Evolutionary conservation across 108 stramenopile species (phyloP).

Genomic region (Skeletonema potamos): DNA sequence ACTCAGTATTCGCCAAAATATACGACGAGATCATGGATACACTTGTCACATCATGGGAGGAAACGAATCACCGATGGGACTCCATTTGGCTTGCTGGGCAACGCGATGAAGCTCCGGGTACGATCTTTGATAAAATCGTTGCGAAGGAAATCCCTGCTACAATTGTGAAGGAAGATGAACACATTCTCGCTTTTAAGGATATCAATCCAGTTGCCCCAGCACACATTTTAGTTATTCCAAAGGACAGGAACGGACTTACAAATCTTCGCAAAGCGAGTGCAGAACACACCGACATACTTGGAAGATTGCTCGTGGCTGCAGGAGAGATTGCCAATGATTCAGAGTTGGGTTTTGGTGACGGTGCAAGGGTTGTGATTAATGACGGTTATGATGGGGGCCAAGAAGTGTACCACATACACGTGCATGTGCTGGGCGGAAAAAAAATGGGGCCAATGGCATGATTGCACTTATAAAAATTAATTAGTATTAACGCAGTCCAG

Average conservation of each 20-base stretch:
- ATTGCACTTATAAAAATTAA: not conserved
- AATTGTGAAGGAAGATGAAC: slow-evolving; percentile 93
- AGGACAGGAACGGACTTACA: slow-evolving; percentile 89
- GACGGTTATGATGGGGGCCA: slow-evolving; percentile 93
- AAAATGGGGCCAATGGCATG: slow-evolving; percentile 37
- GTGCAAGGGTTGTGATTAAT: slow-evolving; percentile 92
- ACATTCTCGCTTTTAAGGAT: slow-evolving; percentile 95
- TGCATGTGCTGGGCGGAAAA: slow-evolving; percentile 91
- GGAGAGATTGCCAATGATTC: slow-evolving; percentile 89
- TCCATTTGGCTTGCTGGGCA: slow-evolving; percentile 75
- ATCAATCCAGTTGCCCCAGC: slow-evolving; percentile 93
- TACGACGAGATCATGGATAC: slow-evolving; percentile 69
- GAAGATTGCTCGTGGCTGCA: slow-evolving; percentile 90
- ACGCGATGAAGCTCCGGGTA: slow-evolving; percentile 73
- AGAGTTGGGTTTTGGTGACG: slow-evolving; percentile 79
- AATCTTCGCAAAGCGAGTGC: slow-evolving; percentile 80
- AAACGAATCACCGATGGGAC: slow-evolving; percentile 81
- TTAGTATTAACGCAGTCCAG: slow-evolving; percentile 1
- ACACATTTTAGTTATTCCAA: slow-evolving; percentile 98
- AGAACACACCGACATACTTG: slow-evolving; percentile 91
- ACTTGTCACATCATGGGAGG: slow-evolving; percentile 48
- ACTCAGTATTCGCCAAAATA: slow-evolving; percentile 65
- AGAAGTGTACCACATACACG: slow-evolving; percentile 93
- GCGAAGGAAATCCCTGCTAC: slow-evolving; percentile 88
- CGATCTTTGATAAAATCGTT: slow-evolving; percentile 97